Percentiles rank a stretch among this genome's conserved stretches.
Evolutionary conservation across 1,139 yeast genomes (phyloP).

Genomic region (Hemisphaericaspora lyxosophila): DNA sequence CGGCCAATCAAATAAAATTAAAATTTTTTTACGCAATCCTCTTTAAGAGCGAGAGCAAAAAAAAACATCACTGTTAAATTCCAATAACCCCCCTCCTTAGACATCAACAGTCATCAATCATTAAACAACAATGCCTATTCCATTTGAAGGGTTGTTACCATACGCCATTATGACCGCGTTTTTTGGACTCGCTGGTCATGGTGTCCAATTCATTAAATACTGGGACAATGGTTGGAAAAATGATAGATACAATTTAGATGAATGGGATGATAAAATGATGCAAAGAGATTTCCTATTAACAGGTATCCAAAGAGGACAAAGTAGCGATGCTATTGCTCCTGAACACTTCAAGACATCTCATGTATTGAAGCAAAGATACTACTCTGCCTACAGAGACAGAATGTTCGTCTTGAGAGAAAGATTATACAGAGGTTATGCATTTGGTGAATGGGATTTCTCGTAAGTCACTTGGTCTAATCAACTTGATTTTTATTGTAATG

Average conservation of each 20-base stretch:
- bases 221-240: slow-evolving; percentile 56
- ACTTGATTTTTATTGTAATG: slow-evolving; percentile 1
- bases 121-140: slow-evolving; percentile 41
- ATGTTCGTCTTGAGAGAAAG: slow-evolving; percentile 50
- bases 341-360: slow-evolving; percentile 56
- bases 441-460: slow-evolving; percentile 50
- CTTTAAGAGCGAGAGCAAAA: not conserved
- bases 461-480: slow-evolving; percentile 13
- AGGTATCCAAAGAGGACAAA: slow-evolving; percentile 70
- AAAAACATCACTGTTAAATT: not conserved
- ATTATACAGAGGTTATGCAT: slow-evolving; percentile 48
- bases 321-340: slow-evolving; percentile 68
- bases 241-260: slow-evolving; percentile 47
- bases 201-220: slow-evolving; percentile 46
- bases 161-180: slow-evolving; percentile 50
- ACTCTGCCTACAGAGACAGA: slow-evolving; percentile 51
- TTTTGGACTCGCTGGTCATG: slow-evolving; percentile 52
- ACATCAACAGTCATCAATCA: not conserved
- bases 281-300: slow-evolving; percentile 77
- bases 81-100: no score
- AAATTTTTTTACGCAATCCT: slow-evolving; percentile 3
- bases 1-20: not conserved
- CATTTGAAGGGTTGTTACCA: slow-evolving; percentile 52
- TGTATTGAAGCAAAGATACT: slow-evolving; percentile 39
- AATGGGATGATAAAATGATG: slow-evolving; percentile 52